A percentile compares a stretch with the other conserved stretches of the same genome.
phyloP scores from a whole-genome alignment of 176 grass and related monocot genomes.

The Carex myosuroides region DNA sequence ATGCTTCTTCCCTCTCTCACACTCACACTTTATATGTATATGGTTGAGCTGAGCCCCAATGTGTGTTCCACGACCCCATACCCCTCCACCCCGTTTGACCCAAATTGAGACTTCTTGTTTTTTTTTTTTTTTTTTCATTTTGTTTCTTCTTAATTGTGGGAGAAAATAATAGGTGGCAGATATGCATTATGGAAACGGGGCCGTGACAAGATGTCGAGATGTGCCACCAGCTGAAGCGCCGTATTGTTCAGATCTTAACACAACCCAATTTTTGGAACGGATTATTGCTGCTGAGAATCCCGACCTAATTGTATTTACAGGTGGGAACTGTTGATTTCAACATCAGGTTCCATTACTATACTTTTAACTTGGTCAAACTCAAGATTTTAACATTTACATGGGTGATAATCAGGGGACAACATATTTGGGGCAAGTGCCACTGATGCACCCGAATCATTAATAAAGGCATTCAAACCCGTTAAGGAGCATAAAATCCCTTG shows the following conservation, averaged over 20 bases:
- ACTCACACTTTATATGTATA: not conserved
- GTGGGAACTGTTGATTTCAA: slow-evolving; percentile 16
- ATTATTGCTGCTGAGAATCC: slow-evolving; percentile 71
- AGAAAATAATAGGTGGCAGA: slow-evolving; percentile 67
- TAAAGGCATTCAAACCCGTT: slow-evolving; percentile 62
- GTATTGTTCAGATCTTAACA: slow-evolving; percentile 82
- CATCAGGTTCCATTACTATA: not conserved
- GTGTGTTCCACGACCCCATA: no score
- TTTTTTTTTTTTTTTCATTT: not conserved
- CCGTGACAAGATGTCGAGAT: slow-evolving; percentile 61
- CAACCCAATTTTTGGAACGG: slow-evolving; percentile 64
- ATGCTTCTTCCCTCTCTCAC: not conserved
- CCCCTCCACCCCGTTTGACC: no score
- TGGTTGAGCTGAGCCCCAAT: no score
- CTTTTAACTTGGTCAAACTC: not conserved
- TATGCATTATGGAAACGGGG: slow-evolving; percentile 91
- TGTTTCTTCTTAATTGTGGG: not conserved
- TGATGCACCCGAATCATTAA: slow-evolving; percentile 87
- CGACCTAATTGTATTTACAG: slow-evolving; percentile 85
- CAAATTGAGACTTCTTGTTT: not conserved
- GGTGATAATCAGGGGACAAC: slow-evolving; percentile 65
- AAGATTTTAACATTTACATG: slow-evolving; percentile 7
- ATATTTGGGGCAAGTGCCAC: slow-evolving; percentile 90
- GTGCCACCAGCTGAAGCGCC: slow-evolving; percentile 47
- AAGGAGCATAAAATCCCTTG: slow-evolving; percentile 64